These are phyloP conservation scores for Podosphaera xanthii DNA, from an alignment of 2,329 filamentous ascomycete genomes.

Conservation along the genomic window DNA sequence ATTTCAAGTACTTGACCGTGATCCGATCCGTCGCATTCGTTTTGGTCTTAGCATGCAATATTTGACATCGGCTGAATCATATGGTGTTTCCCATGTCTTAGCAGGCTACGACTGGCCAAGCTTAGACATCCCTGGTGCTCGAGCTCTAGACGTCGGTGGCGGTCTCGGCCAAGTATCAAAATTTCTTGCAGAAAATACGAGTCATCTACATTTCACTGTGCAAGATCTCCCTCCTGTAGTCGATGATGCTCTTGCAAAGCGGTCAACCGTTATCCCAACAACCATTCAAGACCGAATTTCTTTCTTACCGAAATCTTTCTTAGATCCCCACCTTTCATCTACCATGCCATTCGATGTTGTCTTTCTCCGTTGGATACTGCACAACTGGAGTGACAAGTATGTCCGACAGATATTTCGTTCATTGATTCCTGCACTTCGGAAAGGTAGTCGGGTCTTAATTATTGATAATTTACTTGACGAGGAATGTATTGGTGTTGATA, in stretches of 20 bases:
- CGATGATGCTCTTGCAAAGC: background rate
- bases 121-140: background rate
- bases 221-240: background rate
- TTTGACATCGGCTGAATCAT: background rate
- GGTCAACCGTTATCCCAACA: background rate
- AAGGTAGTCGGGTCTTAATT: background rate
- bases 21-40: background rate
- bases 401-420: background rate
- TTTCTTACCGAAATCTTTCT: background rate
- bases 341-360: background rate
- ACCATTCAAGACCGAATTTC: background rate
- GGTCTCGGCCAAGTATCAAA: background rate
- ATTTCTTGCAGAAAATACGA: background rate
- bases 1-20: background rate
- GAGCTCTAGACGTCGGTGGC: background rate
- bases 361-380: background rate
- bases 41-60: background rate
- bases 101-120: background rate
- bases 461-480: background rate
- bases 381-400: constrained; percentile 1
- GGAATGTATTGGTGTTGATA: background rate
- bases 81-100: background rate
- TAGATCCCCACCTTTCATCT: background rate
- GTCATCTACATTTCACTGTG: background rate
- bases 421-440: background rate